Percentiles rank a stretch among this genome's conserved stretches.
These are phyloP conservation scores for Aspergillus flavus DNA, from an alignment of 2,329 filamentous ascomycete species.

Conservation along the genomic window DNA sequence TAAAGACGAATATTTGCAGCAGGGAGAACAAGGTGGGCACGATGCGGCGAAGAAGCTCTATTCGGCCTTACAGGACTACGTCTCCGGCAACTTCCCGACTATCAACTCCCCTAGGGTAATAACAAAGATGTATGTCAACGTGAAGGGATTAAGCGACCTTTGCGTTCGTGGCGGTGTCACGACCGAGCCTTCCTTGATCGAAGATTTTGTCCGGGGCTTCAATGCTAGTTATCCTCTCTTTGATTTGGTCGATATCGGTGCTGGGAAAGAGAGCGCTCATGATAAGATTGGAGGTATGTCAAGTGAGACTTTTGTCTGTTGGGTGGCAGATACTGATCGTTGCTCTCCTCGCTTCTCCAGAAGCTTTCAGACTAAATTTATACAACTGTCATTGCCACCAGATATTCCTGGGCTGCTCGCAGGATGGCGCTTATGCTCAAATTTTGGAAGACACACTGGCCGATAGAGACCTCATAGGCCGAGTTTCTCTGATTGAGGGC, in stretches of 20 bases:
- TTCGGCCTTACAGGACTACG: conserved; percentile 46
- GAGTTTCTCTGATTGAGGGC: conserved; percentile 60
- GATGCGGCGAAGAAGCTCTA: conserved; percentile 56
- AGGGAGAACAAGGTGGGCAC: conserved; percentile 56
- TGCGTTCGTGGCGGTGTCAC: conserved; percentile 51
- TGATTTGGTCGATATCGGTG: conserved; percentile 53
- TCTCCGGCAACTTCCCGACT: conserved; percentile 43
- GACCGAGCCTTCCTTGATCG: conserved; percentile 44
- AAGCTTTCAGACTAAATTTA: conserved; percentile 57
- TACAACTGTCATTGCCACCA: conserved; percentile 63
- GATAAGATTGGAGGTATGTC: conserved; percentile 52
- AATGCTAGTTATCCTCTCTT: conserved; percentile 55
- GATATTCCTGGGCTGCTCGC: conserved; percentile 62
- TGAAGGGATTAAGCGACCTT: conserved; percentile 53
- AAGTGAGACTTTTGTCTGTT: conserved; percentile 5
- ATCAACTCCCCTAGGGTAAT: conserved; percentile 53
- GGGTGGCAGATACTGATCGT: conserved; percentile 27
- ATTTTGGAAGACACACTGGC: conserved; percentile 54
- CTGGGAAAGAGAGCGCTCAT: conserved; percentile 47
- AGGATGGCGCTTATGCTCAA: conserved; percentile 58
- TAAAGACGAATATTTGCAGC: conserved; percentile 51
- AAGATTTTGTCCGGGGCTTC: conserved; percentile 60
- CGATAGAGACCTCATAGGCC: conserved; percentile 48
- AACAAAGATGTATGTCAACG: conserved; percentile 57
- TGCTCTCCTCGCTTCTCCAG: conserved; percentile 34